Conservation (phyloP, 1,139 yeast species). For the Zygoascus meyerae region DNA sequence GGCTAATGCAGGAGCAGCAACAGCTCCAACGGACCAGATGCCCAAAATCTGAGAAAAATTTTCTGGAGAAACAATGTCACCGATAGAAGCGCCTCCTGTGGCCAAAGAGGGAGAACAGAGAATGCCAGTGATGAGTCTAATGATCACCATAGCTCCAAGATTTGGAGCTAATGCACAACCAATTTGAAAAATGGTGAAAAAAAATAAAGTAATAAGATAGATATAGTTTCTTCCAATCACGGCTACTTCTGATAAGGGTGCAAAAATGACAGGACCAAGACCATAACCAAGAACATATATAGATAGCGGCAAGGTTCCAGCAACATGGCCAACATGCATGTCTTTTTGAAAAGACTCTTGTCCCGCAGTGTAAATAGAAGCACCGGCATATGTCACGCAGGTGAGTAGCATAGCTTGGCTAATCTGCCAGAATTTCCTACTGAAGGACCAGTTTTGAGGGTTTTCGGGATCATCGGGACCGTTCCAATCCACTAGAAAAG, state of each 20-base stretch:
- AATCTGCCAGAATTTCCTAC: constrained; percentile 38
- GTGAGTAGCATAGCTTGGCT: constrained; percentile 44
- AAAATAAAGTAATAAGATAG: constrained; percentile 47
- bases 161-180: constrained; percentile 44
- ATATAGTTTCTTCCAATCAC: constrained; percentile 49
- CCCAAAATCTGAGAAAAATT: constrained; percentile 31
- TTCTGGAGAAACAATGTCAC: constrained; percentile 42
- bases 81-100: constrained; percentile 80
- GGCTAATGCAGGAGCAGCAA: constrained; percentile 58
- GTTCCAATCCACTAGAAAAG: constrained; percentile 38
- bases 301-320: constrained; percentile 47
- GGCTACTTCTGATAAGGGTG: constrained; percentile 51
- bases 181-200: constrained; percentile 55
- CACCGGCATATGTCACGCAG: constrained; percentile 51
- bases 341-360: constrained; percentile 39
- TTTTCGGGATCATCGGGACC: constrained; percentile 51
- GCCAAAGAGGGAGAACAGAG: constrained; percentile 81
- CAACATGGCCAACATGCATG: constrained; percentile 39
- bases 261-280: constrained; percentile 48
- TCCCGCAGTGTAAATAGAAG: constrained; percentile 59
- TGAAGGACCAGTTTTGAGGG: constrained; percentile 51
- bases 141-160: constrained; percentile 45
- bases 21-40: constrained; percentile 49
- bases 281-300: constrained; percentile 56
- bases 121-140: constrained; percentile 74